These are phyloP conservation scores for Mycena venus DNA, from an alignment of 768 basidiomycete genomes.

Conservation along the genomic window DNA sequence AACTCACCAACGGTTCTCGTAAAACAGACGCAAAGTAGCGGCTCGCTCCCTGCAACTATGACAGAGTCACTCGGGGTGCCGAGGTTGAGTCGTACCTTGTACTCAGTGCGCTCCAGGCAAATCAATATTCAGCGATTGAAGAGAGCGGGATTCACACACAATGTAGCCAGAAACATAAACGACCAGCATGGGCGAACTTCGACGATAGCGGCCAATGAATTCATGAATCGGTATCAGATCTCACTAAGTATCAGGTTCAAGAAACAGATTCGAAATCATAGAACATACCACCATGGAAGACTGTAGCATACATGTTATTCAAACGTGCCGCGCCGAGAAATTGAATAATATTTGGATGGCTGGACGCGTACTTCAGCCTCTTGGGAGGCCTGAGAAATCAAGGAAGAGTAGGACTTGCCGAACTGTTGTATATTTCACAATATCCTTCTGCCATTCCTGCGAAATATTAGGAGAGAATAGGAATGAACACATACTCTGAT, in stretches of 20 bases:
- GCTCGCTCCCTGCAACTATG: too few species aligned
- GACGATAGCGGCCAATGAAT: neutral
- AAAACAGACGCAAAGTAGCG: too few species aligned
- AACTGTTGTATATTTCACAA: neutral
- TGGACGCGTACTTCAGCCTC: rapidly evolving
- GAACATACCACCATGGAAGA: neutral
- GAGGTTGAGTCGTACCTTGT: too few species aligned
- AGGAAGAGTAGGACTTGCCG: neutral
- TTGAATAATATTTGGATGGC: neutral
- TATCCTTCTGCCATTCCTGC: neutral
- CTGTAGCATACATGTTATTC: neutral
- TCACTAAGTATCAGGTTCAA: neutral
- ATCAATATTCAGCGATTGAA: too few species aligned
- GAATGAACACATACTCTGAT: neutral
- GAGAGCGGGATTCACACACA: neutral
- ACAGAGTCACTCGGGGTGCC: too few species aligned
- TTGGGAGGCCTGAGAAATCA: too few species aligned
- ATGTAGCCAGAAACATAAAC: neutral
- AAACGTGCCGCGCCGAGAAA: neutral
- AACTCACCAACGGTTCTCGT: too few species aligned
- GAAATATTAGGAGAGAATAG: neutral
- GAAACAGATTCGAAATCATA: neutral
- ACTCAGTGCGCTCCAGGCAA: too few species aligned
- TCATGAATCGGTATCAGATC: neutral
- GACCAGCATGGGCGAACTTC: too few species aligned